Percentiles rank a stretch among this genome's conserved stretches.
Evolutionary conservation across 1,284 basidiomycete genomes (phyloP).

Genomic region (Malassezia sp.): DNA sequence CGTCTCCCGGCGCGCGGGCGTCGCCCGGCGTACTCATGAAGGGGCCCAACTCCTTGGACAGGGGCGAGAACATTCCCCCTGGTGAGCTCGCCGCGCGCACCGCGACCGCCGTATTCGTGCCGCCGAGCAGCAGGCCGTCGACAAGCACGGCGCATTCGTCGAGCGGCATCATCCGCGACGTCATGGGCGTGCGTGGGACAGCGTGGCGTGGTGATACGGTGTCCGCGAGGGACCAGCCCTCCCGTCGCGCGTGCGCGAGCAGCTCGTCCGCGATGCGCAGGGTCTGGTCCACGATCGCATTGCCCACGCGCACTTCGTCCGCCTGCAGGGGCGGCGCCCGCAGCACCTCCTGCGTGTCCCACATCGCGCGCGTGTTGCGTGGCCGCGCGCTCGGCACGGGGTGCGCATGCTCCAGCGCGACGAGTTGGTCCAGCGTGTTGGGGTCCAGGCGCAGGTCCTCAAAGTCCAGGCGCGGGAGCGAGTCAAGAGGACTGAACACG

Average conservation of each 20-base stretch:
- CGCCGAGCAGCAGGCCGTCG: not conserved
- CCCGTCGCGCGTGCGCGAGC: not conserved
- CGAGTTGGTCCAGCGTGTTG: constrained; percentile 1
- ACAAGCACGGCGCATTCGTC: not conserved
- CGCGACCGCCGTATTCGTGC: no score
- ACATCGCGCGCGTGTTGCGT: not conserved
- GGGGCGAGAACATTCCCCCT: no score
- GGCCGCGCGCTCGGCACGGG: not conserved
- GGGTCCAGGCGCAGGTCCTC: constrained; percentile 10
- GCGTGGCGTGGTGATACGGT: no score
- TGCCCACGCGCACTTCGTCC: not conserved
- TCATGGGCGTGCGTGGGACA: no score
- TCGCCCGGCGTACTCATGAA: no score
- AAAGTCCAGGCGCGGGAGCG: constrained; percentile 14
- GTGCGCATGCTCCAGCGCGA: not conserved
- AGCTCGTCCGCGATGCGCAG: constrained; percentile 1
- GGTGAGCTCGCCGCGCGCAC: no score
- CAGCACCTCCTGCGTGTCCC: not conserved
- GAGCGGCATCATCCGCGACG: no score
- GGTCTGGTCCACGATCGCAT: not conserved
- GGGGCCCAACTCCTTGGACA: no score
- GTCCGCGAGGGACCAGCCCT: not conserved
- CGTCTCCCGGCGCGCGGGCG: no score
- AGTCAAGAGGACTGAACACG: constrained; percentile 14
- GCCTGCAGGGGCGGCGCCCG: not conserved